Conservation (phyloP, 768 basidiomycete genomes). For the Rhodotorula paludigena region DNA sequence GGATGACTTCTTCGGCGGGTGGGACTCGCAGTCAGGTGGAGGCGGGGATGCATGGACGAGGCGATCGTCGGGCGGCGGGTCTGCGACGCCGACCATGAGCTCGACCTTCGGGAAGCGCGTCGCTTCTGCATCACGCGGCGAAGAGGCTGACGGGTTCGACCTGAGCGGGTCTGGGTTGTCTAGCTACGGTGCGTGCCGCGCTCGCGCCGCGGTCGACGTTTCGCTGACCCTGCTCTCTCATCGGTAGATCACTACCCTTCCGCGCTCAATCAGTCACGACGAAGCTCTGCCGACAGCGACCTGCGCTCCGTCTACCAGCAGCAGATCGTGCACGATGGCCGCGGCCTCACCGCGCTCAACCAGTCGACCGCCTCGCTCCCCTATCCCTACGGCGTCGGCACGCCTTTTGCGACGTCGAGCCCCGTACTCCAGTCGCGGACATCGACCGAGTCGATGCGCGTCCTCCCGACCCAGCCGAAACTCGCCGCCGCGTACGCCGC, state of each 20-base stretch:
- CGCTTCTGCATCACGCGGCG: neutral
- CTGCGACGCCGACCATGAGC: constrained; percentile 3
- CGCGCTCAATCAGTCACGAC: constrained; percentile 22
- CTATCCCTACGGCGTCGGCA: constrained; percentile 19
- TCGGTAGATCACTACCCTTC: neutral
- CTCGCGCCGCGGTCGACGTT: neutral
- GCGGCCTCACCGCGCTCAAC: constrained; percentile 41
- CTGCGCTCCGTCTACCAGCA: constrained; percentile 23
- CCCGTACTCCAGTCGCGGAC: constrained; percentile 22
- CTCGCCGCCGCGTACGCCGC: constrained; percentile 9
- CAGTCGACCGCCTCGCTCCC: constrained; percentile 29
- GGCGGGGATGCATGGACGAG: constrained; percentile 44
- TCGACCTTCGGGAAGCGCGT: constrained; percentile 1
- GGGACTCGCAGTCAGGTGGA: constrained; percentile 43
- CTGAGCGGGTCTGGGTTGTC: neutral
- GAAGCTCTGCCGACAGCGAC: constrained; percentile 30
- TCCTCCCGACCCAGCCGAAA: constrained; percentile 27
- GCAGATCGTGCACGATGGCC: neutral
- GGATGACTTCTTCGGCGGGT: constrained; percentile 49
- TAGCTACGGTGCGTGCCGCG: neutral
- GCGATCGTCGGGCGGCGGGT: neutral
- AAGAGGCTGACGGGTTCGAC: constrained; percentile 9
- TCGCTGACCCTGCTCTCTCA: no score
- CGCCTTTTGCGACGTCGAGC: constrained; percentile 12
- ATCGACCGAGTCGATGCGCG: constrained; percentile 39